Conservation (phyloP, 805 yeast species). For the Pichia nakasei region DNA sequence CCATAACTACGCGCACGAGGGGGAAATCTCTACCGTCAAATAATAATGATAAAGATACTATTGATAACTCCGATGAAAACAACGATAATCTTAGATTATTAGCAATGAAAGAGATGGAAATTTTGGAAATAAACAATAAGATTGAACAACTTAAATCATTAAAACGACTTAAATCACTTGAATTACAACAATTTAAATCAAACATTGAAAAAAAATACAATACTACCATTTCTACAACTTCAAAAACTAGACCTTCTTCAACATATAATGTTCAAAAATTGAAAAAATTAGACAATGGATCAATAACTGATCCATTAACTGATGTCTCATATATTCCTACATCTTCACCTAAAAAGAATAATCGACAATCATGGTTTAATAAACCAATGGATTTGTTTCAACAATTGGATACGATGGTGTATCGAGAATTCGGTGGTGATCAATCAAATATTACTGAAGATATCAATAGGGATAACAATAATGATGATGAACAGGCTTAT, state of each 20-base stretch:
- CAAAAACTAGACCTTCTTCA: too few species aligned
- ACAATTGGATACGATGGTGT: constrained; percentile 59
- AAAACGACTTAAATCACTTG: constrained; percentile 36
- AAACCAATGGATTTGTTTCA: constrained; percentile 56
- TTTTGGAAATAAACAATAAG: constrained; percentile 54
- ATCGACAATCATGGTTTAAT: constrained; percentile 25
- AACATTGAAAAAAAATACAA: constrained; percentile 38
- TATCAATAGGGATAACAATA: too few species aligned
- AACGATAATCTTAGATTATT: constrained; percentile 49
- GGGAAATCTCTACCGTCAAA: neutral
- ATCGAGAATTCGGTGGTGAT: constrained; percentile 38
- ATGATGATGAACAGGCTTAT: constrained; percentile 37
- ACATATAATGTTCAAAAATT: too few species aligned
- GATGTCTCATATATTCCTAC: constrained; percentile 11
- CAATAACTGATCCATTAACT: constrained; percentile 17
- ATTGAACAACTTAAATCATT: constrained; percentile 35
- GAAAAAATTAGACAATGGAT: constrained; percentile 10
- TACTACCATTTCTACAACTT: too few species aligned
- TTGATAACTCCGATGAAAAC: constrained; percentile 7
- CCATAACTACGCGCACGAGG: too few species aligned
- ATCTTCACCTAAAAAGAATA: constrained; percentile 1
- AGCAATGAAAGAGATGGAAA: constrained; percentile 61
- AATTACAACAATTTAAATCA: constrained; percentile 41
- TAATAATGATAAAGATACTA: too few species aligned
- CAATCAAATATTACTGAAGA: neutral